A percentile compares a stretch with the other conserved stretches of the same genome.
Evolutionary conservation across 176 grass and related monocot species (phyloP).

Genomic region (Zea luxurians): DNA sequence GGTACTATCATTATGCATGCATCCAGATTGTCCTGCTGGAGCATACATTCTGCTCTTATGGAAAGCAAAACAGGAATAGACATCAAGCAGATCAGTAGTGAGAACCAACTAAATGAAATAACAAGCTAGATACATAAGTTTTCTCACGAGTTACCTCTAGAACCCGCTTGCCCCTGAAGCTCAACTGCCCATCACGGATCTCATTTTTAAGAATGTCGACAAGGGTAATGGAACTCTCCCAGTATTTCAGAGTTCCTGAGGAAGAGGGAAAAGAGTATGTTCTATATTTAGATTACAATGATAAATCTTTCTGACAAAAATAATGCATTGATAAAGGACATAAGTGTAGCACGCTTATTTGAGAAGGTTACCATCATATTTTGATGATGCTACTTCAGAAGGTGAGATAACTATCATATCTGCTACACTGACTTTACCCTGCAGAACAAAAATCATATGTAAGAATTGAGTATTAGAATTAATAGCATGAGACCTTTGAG

Average conservation of each 20-base stretch:
- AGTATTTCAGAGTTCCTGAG: slow-evolving; percentile 69
- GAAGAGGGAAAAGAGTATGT: slow-evolving; percentile 10
- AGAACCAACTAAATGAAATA: slow-evolving; percentile 29
- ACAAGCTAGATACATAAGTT: slow-evolving; percentile 19
- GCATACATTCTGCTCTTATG: slow-evolving; percentile 13
- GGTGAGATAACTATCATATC: slow-evolving; percentile 81
- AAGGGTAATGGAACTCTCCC: slow-evolving; percentile 85
- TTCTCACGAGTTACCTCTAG: slow-evolving; percentile 65
- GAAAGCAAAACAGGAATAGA: slow-evolving; percentile 22
- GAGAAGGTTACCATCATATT: slow-evolving; percentile 59
- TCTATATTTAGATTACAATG: slow-evolving; percentile 9
- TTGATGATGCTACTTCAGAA: slow-evolving; percentile 57
- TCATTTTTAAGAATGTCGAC: slow-evolving; percentile 81
- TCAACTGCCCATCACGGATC: slow-evolving; percentile 87
- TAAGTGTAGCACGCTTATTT: slow-evolving; percentile 7
- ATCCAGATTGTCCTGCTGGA: neutral
- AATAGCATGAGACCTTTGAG: neutral
- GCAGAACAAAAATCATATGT: slow-evolving; percentile 31
- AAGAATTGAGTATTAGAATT: slow-evolving; percentile 20
- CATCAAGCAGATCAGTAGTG: slow-evolving; percentile 8
- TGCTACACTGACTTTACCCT: slow-evolving; percentile 81
- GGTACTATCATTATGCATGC: slow-evolving; percentile 22
- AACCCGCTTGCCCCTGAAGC: slow-evolving; percentile 85
- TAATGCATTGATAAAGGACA: neutral
- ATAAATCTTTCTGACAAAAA: slow-evolving; percentile 3